Percentiles rank a stretch among this genome's conserved stretches.
Conservation (phyloP, 257 asterid genomes). For the Ehretia macrophylla region DNA sequence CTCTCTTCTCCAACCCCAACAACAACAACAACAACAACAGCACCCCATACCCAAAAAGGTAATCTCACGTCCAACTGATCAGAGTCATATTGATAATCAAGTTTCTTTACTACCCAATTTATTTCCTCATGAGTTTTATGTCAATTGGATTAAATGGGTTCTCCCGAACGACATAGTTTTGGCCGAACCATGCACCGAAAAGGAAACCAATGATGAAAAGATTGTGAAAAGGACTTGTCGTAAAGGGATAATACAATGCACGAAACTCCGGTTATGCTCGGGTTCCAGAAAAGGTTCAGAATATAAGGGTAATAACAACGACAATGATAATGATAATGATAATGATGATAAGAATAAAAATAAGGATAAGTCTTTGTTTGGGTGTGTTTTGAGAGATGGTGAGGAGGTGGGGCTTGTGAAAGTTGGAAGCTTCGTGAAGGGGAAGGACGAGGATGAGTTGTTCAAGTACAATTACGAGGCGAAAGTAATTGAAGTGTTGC, state of each 20-base stretch:
- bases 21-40: too few species aligned
- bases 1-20: slow-evolving; percentile 30
- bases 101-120: slow-evolving; percentile 28
- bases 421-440: slow-evolving; percentile 41
- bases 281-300: too few species aligned
- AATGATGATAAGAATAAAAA: neutral
- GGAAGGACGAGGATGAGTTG: slow-evolving; percentile 17
- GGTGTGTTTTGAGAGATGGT: slow-evolving; percentile 42
- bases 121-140: slow-evolving; percentile 59
- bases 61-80: slow-evolving; percentile 24
- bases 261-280: too few species aligned
- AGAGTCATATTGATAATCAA: slow-evolving; percentile 8
- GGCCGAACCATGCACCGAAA: slow-evolving; percentile 19
- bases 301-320: neutral
- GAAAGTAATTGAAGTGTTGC: slow-evolving; percentile 45
- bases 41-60: slow-evolving; percentile 25
- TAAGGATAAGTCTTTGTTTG: slow-evolving; percentile 10
- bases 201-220: slow-evolving; percentile 32
- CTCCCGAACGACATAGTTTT: slow-evolving; percentile 42
- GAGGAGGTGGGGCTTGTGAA: slow-evolving; percentile 48
- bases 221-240: slow-evolving; percentile 8
- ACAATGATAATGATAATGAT: neutral
- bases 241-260: too few species aligned
- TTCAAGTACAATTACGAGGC: slow-evolving; percentile 49
- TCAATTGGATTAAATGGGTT: slow-evolving; percentile 70